A percentile compares a stretch with the other conserved stretches of the same genome.
Conservation (phyloP, 106 monocot species). For the Xerophyta viscosa region DNA sequence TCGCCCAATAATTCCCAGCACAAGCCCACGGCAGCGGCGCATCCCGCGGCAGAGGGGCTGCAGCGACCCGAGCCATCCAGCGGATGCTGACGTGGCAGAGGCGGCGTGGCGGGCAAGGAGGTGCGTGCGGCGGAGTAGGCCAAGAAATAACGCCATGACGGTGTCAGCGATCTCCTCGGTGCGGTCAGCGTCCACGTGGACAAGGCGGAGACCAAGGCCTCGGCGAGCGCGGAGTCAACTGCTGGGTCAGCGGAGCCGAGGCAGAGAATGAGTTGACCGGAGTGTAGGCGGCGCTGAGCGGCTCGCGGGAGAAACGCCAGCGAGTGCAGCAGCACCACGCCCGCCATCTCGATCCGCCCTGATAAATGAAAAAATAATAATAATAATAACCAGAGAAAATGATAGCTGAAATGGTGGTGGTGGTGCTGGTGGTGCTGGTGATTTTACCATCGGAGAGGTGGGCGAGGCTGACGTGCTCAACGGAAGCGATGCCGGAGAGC, state of each 20-base stretch:
- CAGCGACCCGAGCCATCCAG: constrained; percentile 74
- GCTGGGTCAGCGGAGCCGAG: constrained; percentile 81
- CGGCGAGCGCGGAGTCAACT: constrained; percentile 74
- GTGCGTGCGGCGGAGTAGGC: constrained; percentile 66
- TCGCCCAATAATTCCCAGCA: constrained; percentile 75
- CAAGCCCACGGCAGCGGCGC: constrained; percentile 84
- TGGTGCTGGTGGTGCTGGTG: too few species aligned
- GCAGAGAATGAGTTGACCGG: constrained; percentile 84
- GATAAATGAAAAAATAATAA: too few species aligned
- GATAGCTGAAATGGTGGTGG: too few species aligned
- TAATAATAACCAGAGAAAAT: too few species aligned
- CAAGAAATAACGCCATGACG: constrained; percentile 83
- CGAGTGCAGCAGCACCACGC: constrained; percentile 68
- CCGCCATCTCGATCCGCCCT: constrained; percentile 58
- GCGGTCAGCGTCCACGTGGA: constrained; percentile 72
- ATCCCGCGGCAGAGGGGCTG: constrained; percentile 85
- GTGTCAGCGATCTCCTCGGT: constrained; percentile 93
- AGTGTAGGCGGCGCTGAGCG: constrained; percentile 78
- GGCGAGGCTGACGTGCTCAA: constrained; percentile 76
- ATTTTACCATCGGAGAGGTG: constrained; percentile 32
- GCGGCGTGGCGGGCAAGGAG: constrained; percentile 57
- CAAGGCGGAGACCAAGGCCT: constrained; percentile 73
- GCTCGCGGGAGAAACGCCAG: constrained; percentile 88
- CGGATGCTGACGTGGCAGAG: constrained; percentile 31
- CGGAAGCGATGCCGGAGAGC: constrained; percentile 50